Percentiles rank a stretch among this genome's conserved stretches.
phyloP scores from a whole-genome alignment of 352 stramenopile species.

The Globisporangium heterothallicum region DNA sequence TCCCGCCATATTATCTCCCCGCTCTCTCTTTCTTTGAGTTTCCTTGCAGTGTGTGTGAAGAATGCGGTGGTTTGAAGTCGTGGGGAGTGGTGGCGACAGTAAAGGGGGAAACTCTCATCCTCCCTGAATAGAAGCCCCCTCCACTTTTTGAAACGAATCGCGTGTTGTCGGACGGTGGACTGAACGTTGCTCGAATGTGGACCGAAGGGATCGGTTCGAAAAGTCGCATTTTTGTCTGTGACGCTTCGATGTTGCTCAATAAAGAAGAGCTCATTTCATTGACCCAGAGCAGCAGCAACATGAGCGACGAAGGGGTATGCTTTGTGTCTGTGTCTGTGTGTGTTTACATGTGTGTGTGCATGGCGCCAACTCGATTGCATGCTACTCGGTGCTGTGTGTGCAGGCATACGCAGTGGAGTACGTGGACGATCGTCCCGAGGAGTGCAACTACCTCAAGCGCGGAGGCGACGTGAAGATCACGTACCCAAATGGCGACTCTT shows the following conservation, averaged over 20 bases:
- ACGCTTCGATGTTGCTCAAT: no score
- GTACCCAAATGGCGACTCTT: slow-evolving; percentile 89
- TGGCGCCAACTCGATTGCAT: background rate
- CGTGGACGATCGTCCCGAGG: slow-evolving; percentile 82
- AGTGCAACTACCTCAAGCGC: slow-evolving; percentile 79
- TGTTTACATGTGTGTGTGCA: background rate
- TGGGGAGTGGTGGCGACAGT: no score
- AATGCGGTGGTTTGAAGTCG: no score
- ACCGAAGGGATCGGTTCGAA: no score
- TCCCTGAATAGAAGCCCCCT: background rate
- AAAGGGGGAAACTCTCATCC: background rate
- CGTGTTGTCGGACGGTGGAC: no score
- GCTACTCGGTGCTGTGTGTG: background rate
- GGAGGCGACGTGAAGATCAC: slow-evolving; percentile 84
- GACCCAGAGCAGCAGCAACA: background rate
- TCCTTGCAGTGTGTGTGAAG: background rate
- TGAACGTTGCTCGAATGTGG: background rate
- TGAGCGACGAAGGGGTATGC: slow-evolving; percentile 51
- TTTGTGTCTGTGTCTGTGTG: background rate
- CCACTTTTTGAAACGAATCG: background rate
- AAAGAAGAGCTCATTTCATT: slow-evolving; percentile 14
- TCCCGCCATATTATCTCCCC: background rate
- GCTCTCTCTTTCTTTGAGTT: background rate
- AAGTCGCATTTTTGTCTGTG: no score
- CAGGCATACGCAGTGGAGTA: slow-evolving; percentile 82